Evolutionary conservation across 208 protist species (phyloP), one percentile per base, ranked within the genome.

Genomic region (Leishmania aethiopica): DNA sequence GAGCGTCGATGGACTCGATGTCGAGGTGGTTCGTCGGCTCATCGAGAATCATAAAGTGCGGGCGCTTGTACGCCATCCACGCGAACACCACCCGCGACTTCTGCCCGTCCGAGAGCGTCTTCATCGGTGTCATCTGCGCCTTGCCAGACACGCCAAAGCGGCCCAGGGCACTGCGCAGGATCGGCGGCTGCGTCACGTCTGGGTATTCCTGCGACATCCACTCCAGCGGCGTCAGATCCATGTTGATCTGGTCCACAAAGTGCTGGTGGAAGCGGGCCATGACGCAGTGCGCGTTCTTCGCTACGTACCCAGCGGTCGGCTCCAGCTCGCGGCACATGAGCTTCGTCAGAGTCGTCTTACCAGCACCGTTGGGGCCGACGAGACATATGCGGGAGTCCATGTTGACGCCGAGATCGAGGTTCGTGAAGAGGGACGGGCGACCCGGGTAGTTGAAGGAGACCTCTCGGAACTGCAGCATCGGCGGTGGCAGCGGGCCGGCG

Each of bases 1-100:
- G 92, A 35, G 98, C 97, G 79, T 99, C 98, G 84, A 99, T 99
- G 25, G 95, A 98, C 78, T 99, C 97, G 85, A 99, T 99, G 89
- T 99, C 98, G 55, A 99, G 87, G 84, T 99, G 97, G 85, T 99
- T 99, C 4, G 98, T 99, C 25, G 98, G 98, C 94, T 99, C 99
- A 86, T 99, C 99, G 49, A 99, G 91, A 83, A 99, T 96, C 78
- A 99, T 93, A 49, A 99, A 97, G 84, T 99, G 98, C 6, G 98
- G 98, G n/a, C 93, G 85, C 69, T 85, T 81, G 86, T 97, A 97
- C 5, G 97, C 90, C 77, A 99, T 91, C 89, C 97, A 98, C 19
- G 98, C 90, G 66, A 99, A 97, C 76, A 99, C 97, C 10, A 99
- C 98, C 75, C 99, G 93, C 59, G 96, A 97, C 90, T 99, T 99